phyloP scores from a whole-genome alignment of 805 yeast species.

The Teunomyces stri region DNA sequence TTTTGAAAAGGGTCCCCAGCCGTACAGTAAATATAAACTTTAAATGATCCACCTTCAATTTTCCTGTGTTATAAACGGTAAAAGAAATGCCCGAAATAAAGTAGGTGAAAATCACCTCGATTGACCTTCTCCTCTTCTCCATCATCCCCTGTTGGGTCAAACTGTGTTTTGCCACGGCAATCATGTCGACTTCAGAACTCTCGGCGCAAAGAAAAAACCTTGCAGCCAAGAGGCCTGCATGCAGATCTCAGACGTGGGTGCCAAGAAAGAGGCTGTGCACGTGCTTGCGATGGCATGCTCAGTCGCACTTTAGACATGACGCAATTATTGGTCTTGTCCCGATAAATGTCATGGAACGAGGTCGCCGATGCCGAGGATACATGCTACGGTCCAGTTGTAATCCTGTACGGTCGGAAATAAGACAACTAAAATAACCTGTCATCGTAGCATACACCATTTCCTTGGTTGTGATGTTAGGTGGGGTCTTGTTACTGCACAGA shows the following conservation, averaged over 20 bases:
- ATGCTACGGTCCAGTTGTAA: neutral
- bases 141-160: neutral
- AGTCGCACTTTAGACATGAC: neutral
- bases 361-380: neutral
- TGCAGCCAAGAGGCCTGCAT: conserved; percentile 2
- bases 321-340: neutral
- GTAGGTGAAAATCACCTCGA: neutral
- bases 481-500: neutral
- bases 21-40: neutral
- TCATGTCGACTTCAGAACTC: neutral
- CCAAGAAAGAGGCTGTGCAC: conserved; percentile 1
- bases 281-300: conserved; percentile 2
- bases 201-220: conserved; percentile 4
- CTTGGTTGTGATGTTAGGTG: neutral
- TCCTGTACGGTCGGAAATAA: neutral
- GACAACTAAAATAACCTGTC: too few species aligned
- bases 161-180: neutral
- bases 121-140: neutral
- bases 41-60: neutral
- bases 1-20: neutral
- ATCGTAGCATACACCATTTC: too few species aligned
- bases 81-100: neutral
- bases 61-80: neutral
- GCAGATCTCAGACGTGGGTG: neutral
- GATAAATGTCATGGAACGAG: too few species aligned